Conservation (phyloP, 257 asterid species). For the Solanum dulcamara region DNA sequence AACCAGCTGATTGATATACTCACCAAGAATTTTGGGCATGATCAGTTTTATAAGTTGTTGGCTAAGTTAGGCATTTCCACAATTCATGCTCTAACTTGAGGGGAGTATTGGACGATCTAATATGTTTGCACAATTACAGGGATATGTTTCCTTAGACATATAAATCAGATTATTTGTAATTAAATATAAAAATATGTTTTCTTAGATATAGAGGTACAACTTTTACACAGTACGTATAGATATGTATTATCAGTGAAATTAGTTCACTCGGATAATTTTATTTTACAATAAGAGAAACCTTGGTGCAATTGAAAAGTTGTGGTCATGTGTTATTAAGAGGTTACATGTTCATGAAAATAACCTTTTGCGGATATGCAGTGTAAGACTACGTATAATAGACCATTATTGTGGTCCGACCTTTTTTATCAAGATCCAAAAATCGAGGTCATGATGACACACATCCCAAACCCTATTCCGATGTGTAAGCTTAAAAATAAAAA, state of each 20-base stretch:
- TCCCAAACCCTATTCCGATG: no score
- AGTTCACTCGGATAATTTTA: neutral
- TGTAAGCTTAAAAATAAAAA: no score
- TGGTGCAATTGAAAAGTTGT: no score
- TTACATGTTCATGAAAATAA: no score
- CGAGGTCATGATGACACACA: no score
- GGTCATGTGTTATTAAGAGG: no score
- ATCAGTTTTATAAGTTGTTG: neutral
- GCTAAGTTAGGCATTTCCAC: neutral
- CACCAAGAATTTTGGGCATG: neutral
- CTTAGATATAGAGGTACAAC: neutral
- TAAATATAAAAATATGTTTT: neutral
- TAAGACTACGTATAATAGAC: no score
- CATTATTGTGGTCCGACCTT: no score
- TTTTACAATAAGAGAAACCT: neutral
- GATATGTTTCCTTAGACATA: neutral
- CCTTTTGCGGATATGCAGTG: no score
- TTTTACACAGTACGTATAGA: neutral
- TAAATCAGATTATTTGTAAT: neutral
- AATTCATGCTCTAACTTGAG: neutral
- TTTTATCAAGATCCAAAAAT: no score
- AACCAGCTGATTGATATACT: neutral
- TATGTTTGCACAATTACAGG: neutral
- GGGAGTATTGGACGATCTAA: neutral
- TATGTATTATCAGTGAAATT: neutral